Conservation (phyloP, 305 asterid species). For the Withania somnifera region DNA sequence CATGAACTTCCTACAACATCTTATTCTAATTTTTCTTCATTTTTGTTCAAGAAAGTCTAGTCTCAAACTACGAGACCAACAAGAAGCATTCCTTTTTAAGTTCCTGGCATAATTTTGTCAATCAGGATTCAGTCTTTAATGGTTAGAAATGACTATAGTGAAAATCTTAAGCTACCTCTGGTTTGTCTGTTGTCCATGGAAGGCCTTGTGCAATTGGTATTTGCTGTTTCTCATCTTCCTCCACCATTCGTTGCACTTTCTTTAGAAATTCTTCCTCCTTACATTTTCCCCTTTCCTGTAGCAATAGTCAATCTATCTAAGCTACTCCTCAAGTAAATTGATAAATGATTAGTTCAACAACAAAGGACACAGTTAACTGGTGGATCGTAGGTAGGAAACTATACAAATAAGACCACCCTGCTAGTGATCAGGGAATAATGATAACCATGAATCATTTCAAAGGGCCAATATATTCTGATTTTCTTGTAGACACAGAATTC, state of each 20-base stretch:
- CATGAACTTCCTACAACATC: neutral
- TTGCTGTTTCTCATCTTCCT: slow-evolving; percentile 62
- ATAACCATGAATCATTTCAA: neutral
- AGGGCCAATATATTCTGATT: neutral
- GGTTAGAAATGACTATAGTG: neutral
- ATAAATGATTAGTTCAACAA: neutral
- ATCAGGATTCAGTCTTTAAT: neutral
- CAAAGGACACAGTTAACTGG: neutral
- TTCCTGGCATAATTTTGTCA: neutral
- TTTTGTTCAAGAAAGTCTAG: neutral
- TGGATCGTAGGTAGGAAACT: neutral
- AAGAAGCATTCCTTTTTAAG: neutral
- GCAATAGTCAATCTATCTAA: slow-evolving; percentile 11
- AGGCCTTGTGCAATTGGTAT: slow-evolving; percentile 81
- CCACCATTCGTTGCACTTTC: slow-evolving; percentile 53
- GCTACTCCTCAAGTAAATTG: neutral
- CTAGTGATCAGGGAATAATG: neutral
- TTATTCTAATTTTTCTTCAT: neutral
- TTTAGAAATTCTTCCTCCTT: slow-evolving; percentile 72
- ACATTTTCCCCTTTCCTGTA: slow-evolving; percentile 71
- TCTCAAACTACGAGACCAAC: neutral
- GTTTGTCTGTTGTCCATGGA: slow-evolving; percentile 85
- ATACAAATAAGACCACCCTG: neutral
- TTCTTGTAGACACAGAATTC: neutral
- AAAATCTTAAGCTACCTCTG: slow-evolving; percentile 42